Evolutionary conservation across 306 rosid genomes (phyloP).

Genomic region (Clitoria ternatea): DNA sequence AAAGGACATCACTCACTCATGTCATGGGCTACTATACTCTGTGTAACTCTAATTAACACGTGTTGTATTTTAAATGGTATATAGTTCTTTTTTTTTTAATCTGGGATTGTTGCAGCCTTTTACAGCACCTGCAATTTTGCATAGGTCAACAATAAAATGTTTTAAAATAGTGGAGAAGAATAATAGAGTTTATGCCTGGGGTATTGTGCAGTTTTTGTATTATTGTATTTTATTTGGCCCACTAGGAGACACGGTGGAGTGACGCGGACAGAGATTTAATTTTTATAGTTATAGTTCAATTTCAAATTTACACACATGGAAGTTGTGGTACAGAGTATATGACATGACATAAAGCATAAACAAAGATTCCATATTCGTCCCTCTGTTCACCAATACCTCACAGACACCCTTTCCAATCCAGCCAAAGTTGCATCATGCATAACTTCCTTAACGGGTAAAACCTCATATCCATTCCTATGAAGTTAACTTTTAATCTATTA

Average conservation of each 20-base stretch:
- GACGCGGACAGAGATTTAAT: neutral
- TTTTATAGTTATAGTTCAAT: neutral
- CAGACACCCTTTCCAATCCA: neutral
- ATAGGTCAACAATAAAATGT: neutral
- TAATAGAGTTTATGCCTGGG: neutral
- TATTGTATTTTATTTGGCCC: neutral
- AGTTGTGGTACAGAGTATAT: neutral
- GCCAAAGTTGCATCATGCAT: neutral
- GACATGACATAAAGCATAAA: neutral
- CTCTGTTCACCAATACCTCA: neutral
- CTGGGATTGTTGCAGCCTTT: neutral
- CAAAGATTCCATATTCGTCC: neutral
- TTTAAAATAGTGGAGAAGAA: neutral
- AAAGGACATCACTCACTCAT: neutral
- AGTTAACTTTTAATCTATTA: too few species aligned
- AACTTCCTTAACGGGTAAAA: too few species aligned
- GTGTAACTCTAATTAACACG: slow-evolving; percentile 6
- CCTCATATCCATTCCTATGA: too few species aligned
- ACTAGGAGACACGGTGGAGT: neutral
- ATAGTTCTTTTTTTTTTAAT: too few species aligned
- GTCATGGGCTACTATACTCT: neutral
- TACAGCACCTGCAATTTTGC: neutral
- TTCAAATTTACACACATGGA: neutral
- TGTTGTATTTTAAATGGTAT: slow-evolving; percentile 16
- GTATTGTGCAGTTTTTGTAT: neutral